Evolutionary conservation across 176 grass and related monocot genomes (phyloP).

Genomic region (Eleusine coracana): DNA sequence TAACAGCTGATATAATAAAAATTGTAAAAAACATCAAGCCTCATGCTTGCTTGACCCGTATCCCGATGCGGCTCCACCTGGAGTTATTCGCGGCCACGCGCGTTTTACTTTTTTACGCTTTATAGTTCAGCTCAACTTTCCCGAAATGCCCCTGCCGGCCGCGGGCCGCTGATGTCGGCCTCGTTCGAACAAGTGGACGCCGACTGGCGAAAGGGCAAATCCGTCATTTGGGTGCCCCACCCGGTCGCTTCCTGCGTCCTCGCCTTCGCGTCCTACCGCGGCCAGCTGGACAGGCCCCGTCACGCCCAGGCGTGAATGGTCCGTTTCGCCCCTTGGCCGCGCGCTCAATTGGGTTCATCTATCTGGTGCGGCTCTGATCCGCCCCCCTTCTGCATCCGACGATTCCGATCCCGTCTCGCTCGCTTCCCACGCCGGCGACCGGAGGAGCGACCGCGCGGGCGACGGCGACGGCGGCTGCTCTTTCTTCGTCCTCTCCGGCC

Average conservation of each 20-base stretch:
- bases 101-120: neutral
- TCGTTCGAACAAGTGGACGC: constrained; percentile 23
- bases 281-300: constrained; percentile 34
- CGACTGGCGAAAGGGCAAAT: constrained; percentile 25
- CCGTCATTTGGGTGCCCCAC: neutral
- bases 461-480: neutral
- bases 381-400: neutral
- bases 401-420: constrained; percentile 35
- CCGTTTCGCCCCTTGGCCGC: neutral
- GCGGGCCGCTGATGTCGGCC: constrained; percentile 12
- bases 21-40: neutral
- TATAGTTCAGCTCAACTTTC: neutral
- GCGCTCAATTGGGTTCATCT: constrained; percentile 1
- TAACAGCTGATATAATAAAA: neutral
- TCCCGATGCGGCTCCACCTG: constrained; percentile 28
- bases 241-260: neutral
- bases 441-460: neutral
- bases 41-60: neutral
- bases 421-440: constrained; percentile 26
- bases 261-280: neutral
- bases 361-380: constrained; percentile 30
- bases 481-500: neutral
- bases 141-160: constrained; percentile 26
- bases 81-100: constrained; percentile 36
- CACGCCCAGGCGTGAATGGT: neutral